phyloP scores from a whole-genome alignment of 1,284 basidiomycete species.

The Pterula multifida region DNA sequence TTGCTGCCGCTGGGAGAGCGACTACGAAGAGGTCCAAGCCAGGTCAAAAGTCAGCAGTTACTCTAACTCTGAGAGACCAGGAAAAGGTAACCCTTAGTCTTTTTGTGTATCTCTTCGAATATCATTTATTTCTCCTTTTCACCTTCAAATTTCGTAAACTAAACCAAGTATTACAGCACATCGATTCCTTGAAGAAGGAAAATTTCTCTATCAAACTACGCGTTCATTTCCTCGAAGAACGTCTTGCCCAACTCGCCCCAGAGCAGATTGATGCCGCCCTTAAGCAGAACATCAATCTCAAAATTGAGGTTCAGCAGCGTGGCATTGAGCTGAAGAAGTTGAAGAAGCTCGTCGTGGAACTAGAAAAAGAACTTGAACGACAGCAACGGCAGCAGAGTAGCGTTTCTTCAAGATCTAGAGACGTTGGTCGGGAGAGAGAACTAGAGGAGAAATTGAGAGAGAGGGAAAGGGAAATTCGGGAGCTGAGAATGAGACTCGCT shows the following conservation, averaged over 20 bases:
- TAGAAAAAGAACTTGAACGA: constrained; percentile 68
- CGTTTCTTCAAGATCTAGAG: not conserved
- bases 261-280: constrained; percentile 86
- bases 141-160: constrained; percentile 3
- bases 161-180: constrained; percentile 46
- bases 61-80: constrained; percentile 83
- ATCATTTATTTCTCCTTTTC: not conserved
- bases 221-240: constrained; percentile 88
- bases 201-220: constrained; percentile 92
- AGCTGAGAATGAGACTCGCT: constrained; percentile 37
- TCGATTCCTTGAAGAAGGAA: constrained; percentile 89
- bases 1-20: not conserved
- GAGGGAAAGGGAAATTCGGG: constrained; percentile 54
- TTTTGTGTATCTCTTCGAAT: not conserved
- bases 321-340: constrained; percentile 90
- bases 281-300: constrained; percentile 90
- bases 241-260: constrained; percentile 76
- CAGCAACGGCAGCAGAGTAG: constrained; percentile 38
- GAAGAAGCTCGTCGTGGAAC: constrained; percentile 78
- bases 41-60: constrained; percentile 19
- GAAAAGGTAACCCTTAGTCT: constrained; percentile 63
- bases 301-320: constrained; percentile 84
- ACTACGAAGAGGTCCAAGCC: not conserved
- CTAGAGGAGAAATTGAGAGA: constrained; percentile 60
- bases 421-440: constrained; percentile 44